Percentiles rank a stretch among this genome's conserved stretches.
These are phyloP conservation scores for Diaporthe sp. DNA, from an alignment of 2,329 filamentous ascomycete genomes.

Conservation along the genomic window DNA sequence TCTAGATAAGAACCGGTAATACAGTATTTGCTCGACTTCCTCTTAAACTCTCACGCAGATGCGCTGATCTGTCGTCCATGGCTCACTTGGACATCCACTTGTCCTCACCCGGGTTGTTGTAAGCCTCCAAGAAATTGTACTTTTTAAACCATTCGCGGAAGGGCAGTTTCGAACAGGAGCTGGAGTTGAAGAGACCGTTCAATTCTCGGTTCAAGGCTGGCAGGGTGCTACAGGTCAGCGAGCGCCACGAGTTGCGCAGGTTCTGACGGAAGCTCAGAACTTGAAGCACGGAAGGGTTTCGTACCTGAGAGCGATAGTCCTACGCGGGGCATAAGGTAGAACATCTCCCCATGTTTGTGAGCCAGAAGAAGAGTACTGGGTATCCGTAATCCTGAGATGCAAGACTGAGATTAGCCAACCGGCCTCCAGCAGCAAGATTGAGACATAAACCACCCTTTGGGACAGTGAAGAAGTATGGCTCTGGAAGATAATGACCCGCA, in stretches of 20 bases:
- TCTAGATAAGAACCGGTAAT: no score
- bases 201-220: not conserved
- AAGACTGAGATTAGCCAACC: not conserved
- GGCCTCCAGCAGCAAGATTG: not conserved
- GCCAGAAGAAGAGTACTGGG: not conserved
- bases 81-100: slow-evolving; percentile 1
- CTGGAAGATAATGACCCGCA: not conserved
- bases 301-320: not conserved
- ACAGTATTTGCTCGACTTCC: not conserved
- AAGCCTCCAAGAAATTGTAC: not conserved
- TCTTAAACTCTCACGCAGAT: not conserved
- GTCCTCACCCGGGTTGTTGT: not conserved
- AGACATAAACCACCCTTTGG: not conserved
- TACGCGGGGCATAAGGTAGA: not conserved
- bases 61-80: not conserved
- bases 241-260: not conserved
- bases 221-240: not conserved
- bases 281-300: not conserved
- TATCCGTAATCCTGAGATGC: not conserved
- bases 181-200: not conserved
- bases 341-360: not conserved
- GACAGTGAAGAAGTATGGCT: not conserved
- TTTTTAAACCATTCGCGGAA: slow-evolving; percentile 5
- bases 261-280: not conserved
- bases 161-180: not conserved